A percentile compares a stretch with the other conserved stretches of the same genome.
phyloP scores from a whole-genome alignment of 169 alveolate species.

The Eimeria falciformis region DNA sequence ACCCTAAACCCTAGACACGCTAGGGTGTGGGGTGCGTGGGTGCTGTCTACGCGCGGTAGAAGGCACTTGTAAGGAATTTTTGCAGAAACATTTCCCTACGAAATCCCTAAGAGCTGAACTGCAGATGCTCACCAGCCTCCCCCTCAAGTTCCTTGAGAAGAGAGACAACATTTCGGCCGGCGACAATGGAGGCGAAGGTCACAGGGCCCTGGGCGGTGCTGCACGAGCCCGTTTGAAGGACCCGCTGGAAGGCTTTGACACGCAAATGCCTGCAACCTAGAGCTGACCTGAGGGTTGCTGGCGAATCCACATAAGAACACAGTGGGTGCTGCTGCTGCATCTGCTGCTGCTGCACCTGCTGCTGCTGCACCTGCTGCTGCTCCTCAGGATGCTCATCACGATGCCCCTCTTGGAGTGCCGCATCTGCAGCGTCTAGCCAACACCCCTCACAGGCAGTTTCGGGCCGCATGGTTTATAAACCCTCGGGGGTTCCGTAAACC shows the following conservation, averaged over 20 bases:
- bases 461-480: not conserved
- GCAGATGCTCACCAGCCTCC: not conserved
- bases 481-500: not conserved
- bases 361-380: not conserved
- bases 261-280: not conserved
- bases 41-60: too few relatives aligned
- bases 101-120: not conserved
- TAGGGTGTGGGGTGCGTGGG: too few relatives aligned
- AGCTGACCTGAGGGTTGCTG: not conserved
- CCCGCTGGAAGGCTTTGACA: not conserved
- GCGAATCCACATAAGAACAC: too few relatives aligned
- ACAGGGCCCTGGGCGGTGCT: not conserved
- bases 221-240: not conserved
- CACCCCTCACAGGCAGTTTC: not conserved
- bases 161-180: not conserved
- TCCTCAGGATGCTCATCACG: not conserved
- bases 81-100: not conserved
- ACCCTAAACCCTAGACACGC: not conserved
- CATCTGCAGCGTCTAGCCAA: not conserved
- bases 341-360: not conserved
- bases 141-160: conserved; percentile 11
- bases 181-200: not conserved
- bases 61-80: too few relatives aligned
- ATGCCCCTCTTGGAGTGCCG: not conserved
- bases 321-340: not conserved